Evolutionary conservation across 257 asterid genomes (phyloP).

Genomic region (Parsonsia alboflavescens): DNA sequence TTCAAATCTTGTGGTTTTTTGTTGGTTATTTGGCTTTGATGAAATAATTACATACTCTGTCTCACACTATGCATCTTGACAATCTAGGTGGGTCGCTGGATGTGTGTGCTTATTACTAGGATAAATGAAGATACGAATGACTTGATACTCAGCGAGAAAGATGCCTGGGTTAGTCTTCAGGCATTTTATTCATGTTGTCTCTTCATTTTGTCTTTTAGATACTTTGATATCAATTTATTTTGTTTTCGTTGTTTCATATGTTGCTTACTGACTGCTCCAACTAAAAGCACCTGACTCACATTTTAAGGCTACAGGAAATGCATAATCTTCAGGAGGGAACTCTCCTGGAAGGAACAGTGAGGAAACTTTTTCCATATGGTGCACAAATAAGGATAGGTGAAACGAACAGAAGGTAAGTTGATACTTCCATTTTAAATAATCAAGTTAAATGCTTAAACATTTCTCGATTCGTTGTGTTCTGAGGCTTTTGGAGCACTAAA

Average conservation of each 20-base stretch:
- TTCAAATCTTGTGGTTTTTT: not conserved
- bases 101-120: constrained; percentile 68
- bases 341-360: constrained; percentile 82
- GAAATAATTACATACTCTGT: not conserved
- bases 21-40: not conserved
- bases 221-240: not conserved
- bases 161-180: constrained; percentile 72
- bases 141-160: constrained; percentile 89
- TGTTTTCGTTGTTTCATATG: not conserved
- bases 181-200: not conserved
- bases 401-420: constrained; percentile 73
- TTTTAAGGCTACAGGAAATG: constrained; percentile 41
- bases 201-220: constrained; percentile 17
- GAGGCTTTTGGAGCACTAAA: not conserved
- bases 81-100: constrained; percentile 76
- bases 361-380: constrained; percentile 74
- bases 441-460: not conserved
- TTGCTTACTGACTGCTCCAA: constrained; percentile 1
- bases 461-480: not conserved
- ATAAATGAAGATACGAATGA: constrained; percentile 86
- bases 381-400: constrained; percentile 91
- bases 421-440: not conserved
- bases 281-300: constrained; percentile 18
- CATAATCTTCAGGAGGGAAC: constrained; percentile 73
- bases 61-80: constrained; percentile 14